These are phyloP conservation scores for Beauveria sp. DNA, from an alignment of 2,329 filamentous ascomycete genomes.

Conservation along the genomic window DNA sequence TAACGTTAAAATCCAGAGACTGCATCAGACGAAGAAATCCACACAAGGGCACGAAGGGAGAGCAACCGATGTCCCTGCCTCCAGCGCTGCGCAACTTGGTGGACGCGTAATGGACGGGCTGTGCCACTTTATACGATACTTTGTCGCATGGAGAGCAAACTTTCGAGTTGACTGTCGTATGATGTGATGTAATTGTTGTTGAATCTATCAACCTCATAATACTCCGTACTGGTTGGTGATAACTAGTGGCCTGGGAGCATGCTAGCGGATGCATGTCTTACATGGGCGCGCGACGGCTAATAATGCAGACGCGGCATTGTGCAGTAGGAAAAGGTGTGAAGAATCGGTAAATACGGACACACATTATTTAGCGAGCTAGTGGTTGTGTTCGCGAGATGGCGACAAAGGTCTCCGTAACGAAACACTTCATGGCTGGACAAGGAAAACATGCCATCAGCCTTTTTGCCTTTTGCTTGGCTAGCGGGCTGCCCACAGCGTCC, in stretches of 20 bases:
- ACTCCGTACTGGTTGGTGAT: too few relatives aligned
- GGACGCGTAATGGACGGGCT: not conserved
- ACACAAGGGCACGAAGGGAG: not conserved
- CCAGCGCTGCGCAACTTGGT: not conserved
- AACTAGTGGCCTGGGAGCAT: too few relatives aligned
- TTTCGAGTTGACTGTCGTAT: not conserved
- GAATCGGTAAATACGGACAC: not conserved
- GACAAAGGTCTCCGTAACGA: not conserved
- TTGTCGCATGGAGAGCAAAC: not conserved
- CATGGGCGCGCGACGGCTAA: not conserved
- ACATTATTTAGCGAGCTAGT: not conserved
- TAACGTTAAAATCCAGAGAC: not conserved
- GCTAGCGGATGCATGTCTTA: constrained; percentile 2
- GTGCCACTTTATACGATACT: not conserved
- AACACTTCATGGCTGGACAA: not conserved
- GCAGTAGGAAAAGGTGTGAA: not conserved
- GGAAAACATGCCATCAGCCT: not conserved
- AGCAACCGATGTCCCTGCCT: not conserved
- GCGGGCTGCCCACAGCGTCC: not conserved
- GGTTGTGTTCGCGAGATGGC: not conserved
- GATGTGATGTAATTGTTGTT: not conserved
- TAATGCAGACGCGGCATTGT: not conserved
- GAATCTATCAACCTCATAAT: not conserved
- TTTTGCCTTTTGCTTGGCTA: not conserved
- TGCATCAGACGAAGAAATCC: not conserved